phyloP scores from a whole-genome alignment of 768 basidiomycete species.

The Pulveroboletus frians region DNA sequence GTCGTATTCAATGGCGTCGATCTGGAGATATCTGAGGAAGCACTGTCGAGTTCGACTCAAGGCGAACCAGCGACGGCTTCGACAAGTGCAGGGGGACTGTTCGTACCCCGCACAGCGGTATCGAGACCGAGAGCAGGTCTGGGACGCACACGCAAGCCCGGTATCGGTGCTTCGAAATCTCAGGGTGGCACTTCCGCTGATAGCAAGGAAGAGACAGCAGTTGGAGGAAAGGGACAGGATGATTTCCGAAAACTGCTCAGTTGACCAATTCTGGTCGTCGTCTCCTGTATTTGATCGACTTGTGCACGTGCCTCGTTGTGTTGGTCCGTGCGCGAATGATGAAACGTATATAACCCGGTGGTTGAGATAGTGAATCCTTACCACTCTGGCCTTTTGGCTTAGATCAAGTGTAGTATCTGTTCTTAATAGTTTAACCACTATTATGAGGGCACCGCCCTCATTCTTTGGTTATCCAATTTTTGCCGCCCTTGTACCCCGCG shows the following conservation, averaged over 20 bases:
- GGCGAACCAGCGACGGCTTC: conserved; percentile 31
- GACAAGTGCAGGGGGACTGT: conserved; percentile 44
- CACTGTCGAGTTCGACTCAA: conserved; percentile 28
- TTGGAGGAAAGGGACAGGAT: conserved; percentile 49
- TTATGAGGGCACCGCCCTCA: conserved; percentile 51
- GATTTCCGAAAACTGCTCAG: conserved; percentile 81
- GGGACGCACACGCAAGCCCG: conserved; percentile 48
- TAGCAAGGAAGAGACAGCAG: conserved; percentile 5
- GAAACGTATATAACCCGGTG: conserved; percentile 8
- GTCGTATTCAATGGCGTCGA: conserved; percentile 61
- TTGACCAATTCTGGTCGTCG: conserved; percentile 1
- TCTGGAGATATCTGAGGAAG: conserved; percentile 58
- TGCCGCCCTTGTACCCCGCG: conserved; percentile 20
- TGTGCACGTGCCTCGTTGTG: background rate
- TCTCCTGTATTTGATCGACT: too few species aligned
- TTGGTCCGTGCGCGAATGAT: conserved; percentile 18
- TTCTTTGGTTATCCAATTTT: conserved; percentile 50
- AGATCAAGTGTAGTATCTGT: conserved; percentile 79
- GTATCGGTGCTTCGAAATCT: conserved; percentile 16
- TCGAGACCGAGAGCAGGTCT: conserved; percentile 71
- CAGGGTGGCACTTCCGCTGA: conserved; percentile 7
- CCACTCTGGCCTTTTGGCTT: conserved; percentile 52
- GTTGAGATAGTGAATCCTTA: background rate
- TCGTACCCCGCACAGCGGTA: conserved; percentile 60
- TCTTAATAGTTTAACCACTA: conserved; percentile 58